These are phyloP conservation scores for Jatropha curcas DNA, from an alignment of 345 rosid species.

Conservation along the genomic window DNA sequence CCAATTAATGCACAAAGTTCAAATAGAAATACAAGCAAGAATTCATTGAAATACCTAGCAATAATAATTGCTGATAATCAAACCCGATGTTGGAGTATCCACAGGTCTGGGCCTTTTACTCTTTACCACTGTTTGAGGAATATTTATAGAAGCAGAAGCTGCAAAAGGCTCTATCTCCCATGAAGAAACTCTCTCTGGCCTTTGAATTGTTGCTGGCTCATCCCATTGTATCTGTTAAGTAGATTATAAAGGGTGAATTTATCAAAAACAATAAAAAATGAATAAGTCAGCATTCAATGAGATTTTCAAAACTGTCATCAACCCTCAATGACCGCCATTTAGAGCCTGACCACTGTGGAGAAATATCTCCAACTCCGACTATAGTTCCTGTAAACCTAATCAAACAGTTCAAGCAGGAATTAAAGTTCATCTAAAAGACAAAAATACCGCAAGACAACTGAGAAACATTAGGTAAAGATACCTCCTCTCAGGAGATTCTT, in stretches of 20 bases:
- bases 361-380: slow-evolving; percentile 74
- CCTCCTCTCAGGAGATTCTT: slow-evolving; percentile 92
- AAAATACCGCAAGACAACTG: background rate
- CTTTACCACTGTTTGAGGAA: slow-evolving; percentile 49
- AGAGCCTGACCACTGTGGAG: slow-evolving; percentile 77
- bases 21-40: background rate
- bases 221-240: slow-evolving; percentile 84
- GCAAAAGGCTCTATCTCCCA: slow-evolving; percentile 88
- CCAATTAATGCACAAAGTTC: slow-evolving; percentile 10
- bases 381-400: slow-evolving; percentile 86
- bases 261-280: slow-evolving; percentile 28
- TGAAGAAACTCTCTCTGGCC: slow-evolving; percentile 88
- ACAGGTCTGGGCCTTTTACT: slow-evolving; percentile 70
- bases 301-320: slow-evolving; percentile 13
- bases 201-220: slow-evolving; percentile 72
- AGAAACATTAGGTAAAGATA: slow-evolving; percentile 18
- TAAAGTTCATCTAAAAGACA: background rate
- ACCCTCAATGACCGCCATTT: slow-evolving; percentile 88
- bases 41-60: background rate
- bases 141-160: slow-evolving; percentile 42
- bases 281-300: slow-evolving; percentile 6
- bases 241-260: slow-evolving; percentile 21
- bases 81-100: slow-evolving; percentile 58
- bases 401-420: slow-evolving; percentile 9
- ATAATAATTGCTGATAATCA: slow-evolving; percentile 4